phyloP scores from a whole-genome alignment of 345 rosid species.

The Excoecaria cochinchinensis region DNA sequence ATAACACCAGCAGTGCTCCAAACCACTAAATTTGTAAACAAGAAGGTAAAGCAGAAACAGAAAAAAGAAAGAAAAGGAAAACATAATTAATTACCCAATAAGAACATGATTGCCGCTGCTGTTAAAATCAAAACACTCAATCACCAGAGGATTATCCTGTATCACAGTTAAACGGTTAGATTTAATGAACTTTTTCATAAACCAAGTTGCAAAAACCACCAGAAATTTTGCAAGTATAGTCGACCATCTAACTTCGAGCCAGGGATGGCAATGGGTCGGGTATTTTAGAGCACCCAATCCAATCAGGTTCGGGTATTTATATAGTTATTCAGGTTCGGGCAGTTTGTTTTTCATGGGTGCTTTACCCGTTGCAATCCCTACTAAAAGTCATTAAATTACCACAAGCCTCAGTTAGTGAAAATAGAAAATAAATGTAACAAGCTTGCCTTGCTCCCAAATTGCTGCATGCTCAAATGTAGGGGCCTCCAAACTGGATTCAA shows the following conservation, averaged over 20 bases:
- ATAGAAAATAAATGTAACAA: neutral
- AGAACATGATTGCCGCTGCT: slow-evolving; percentile 62
- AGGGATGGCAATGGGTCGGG: too few species aligned
- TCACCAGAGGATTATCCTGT: slow-evolving; percentile 72
- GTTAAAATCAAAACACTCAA: slow-evolving; percentile 86
- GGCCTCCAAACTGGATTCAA: slow-evolving; percentile 80
- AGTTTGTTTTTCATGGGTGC: too few species aligned
- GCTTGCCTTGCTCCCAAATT: slow-evolving; percentile 81
- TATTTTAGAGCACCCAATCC: too few species aligned
- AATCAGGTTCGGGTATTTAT: too few species aligned
- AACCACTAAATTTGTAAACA: slow-evolving; percentile 7
- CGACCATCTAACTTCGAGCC: neutral
- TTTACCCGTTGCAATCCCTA: too few species aligned
- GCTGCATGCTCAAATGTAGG: slow-evolving; percentile 64
- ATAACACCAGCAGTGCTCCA: neutral
- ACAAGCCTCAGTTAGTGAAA: neutral
- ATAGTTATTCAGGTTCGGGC: too few species aligned
- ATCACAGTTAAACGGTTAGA: slow-evolving; percentile 14
- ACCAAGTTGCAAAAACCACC: neutral
- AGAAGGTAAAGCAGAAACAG: neutral
- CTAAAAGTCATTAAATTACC: neutral
- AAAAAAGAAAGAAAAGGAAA: neutral
- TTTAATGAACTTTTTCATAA: neutral
- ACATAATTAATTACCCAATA: slow-evolving; percentile 55
- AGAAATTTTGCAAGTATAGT: neutral